phyloP scores from a whole-genome alignment of 2,329 filamentous ascomycete species.

The Penicillium sp. region DNA sequence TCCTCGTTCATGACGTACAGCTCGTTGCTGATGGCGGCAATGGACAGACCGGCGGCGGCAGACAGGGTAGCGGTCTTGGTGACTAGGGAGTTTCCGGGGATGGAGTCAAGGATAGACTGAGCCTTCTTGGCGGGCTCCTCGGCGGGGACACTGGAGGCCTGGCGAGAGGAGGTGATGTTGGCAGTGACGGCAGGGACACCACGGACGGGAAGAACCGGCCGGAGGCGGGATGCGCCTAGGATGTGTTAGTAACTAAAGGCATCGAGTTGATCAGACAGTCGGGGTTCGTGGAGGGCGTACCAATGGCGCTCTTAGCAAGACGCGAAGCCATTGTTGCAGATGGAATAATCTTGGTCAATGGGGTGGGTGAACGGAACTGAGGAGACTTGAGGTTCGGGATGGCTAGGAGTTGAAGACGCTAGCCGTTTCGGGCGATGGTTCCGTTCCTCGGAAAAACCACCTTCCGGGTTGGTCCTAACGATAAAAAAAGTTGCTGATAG shows the following conservation, averaged over 20 bases:
- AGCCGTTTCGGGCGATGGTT: slow-evolving; percentile 29
- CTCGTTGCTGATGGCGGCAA: slow-evolving; percentile 98
- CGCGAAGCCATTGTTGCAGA: slow-evolving; percentile 89
- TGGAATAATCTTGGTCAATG: slow-evolving; percentile 51
- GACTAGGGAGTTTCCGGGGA: slow-evolving; percentile 86
- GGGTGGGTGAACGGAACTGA: slow-evolving; percentile 40
- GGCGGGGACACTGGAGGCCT: slow-evolving; percentile 71
- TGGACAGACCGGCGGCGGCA: slow-evolving; percentile 79
- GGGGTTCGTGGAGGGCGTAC: slow-evolving; percentile 58
- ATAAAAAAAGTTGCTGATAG: slow-evolving; percentile 23
- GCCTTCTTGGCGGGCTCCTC: slow-evolving; percentile 96
- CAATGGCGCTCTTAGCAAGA: slow-evolving; percentile 90
- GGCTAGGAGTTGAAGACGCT: slow-evolving; percentile 40
- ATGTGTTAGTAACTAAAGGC: slow-evolving; percentile 34
- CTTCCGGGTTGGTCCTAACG: slow-evolving; percentile 31
- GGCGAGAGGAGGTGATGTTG: slow-evolving; percentile 63
- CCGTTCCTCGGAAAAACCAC: slow-evolving; percentile 32
- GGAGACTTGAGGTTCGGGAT: slow-evolving; percentile 41
- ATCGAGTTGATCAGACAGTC: slow-evolving; percentile 13
- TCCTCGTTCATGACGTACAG: slow-evolving; percentile 99
- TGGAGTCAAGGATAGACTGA: slow-evolving; percentile 85
- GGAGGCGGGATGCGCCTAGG: slow-evolving; percentile 83
- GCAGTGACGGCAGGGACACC: slow-evolving; percentile 67
- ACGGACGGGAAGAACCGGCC: slow-evolving; percentile 72
- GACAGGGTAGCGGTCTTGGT: slow-evolving; percentile 98